These are phyloP conservation scores for Ormosia semicastrata DNA, from an alignment of 306 rosid species.

Conservation along the genomic window DNA sequence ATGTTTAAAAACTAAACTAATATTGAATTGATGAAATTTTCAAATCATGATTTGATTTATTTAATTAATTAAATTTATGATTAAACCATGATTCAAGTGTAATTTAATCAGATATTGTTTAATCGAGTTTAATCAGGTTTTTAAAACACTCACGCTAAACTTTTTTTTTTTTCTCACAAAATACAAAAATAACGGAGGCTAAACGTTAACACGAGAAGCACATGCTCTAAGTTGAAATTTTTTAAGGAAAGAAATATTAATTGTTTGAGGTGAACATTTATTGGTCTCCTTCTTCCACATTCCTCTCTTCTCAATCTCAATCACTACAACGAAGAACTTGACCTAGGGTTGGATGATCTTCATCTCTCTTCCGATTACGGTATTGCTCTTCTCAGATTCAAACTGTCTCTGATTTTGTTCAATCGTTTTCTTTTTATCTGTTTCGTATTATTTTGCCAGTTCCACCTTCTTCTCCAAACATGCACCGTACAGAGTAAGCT, in stretches of 20 bases:
- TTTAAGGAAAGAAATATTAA: too few species aligned
- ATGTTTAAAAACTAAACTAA: too few species aligned
- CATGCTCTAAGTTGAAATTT: background rate
- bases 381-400: background rate
- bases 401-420: background rate
- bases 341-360: slow-evolving; percentile 32
- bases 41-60: too few species aligned
- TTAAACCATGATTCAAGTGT: too few species aligned
- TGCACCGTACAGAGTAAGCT: background rate
- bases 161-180: too few species aligned
- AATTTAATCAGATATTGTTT: too few species aligned
- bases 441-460: background rate
- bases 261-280: too few species aligned
- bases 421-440: background rate
- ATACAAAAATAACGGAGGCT: too few species aligned
- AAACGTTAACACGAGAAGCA: background rate
- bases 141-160: too few species aligned
- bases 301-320: background rate
- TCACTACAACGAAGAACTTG: background rate
- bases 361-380: slow-evolving; percentile 25
- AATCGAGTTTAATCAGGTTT: too few species aligned
- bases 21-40: too few species aligned
- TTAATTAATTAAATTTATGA: too few species aligned
- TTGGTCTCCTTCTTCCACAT: background rate
- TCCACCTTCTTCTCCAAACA: background rate